A percentile compares a stretch with the other conserved stretches of the same genome.
Conservation (phyloP, 495 filamentous ascomycete genomes). For the Amorphotheca resinae region DNA sequence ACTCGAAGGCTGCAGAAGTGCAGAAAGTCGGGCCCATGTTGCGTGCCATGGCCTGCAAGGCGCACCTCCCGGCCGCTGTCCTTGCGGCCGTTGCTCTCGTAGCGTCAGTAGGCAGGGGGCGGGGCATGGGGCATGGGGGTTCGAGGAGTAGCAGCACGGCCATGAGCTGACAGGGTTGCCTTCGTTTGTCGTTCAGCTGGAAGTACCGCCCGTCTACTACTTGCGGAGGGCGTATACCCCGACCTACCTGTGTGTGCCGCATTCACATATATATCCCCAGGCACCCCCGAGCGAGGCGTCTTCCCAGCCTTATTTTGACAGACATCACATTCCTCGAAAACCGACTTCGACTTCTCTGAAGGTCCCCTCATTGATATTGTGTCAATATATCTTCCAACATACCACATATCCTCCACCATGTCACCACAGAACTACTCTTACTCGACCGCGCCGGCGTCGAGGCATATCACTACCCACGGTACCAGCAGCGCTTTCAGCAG, state of each 20-base stretch:
- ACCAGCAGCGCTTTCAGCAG: conserved; percentile 95
- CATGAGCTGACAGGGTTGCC: background rate
- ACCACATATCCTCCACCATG: conserved; percentile 21
- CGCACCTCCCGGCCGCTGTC: background rate
- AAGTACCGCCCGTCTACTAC: conserved; percentile 1
- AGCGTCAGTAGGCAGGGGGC: conserved; percentile 7
- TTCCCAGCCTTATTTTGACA: conserved; percentile 3
- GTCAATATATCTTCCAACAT: background rate
- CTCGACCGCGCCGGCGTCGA: conserved; percentile 29
- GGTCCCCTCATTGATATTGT: background rate
- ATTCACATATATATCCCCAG: background rate
- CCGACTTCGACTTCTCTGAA: background rate
- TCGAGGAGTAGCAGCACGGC: background rate
- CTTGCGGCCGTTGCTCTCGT: background rate
- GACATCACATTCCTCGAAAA: background rate
- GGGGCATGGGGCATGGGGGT: background rate
- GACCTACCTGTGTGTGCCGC: conserved; percentile 7
- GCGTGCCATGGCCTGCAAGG: conserved; percentile 9
- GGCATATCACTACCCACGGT: conserved; percentile 53
- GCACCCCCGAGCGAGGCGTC: conserved; percentile 9
- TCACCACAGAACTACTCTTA: conserved; percentile 29
- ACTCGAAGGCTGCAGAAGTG: background rate
- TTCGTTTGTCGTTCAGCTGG: conserved; percentile 14
- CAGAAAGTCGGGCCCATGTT: conserved; percentile 15
- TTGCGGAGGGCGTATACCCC: conserved; percentile 5